Evolutionary conservation across 1,284 basidiomycete species (phyloP).

Genomic region (Singerocomus inundabilis): DNA sequence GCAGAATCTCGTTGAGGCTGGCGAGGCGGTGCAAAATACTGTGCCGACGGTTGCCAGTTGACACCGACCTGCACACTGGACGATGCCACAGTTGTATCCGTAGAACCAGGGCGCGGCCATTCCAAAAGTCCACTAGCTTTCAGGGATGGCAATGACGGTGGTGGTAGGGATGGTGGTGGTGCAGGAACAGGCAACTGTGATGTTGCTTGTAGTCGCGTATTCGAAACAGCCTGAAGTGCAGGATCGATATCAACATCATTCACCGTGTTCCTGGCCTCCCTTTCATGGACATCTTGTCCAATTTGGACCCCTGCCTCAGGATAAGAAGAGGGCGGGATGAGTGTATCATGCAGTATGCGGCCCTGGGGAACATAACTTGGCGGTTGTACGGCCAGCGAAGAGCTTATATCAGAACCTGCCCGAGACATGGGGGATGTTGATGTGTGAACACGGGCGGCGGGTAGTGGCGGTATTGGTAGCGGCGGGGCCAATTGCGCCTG

Average conservation of each 20-base stretch:
- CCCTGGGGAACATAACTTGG: constrained; percentile 15
- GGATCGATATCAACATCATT: constrained; percentile 34
- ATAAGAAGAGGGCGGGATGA: constrained; percentile 15
- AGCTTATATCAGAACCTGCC: constrained; percentile 20
- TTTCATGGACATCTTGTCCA: constrained; percentile 27
- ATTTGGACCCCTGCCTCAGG: constrained; percentile 19
- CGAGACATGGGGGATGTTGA: constrained; percentile 26
- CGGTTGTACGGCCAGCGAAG: constrained; percentile 10
- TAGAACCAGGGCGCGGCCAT: constrained; percentile 36
- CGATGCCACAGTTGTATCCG: constrained; percentile 13
- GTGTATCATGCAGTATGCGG: constrained; percentile 22
- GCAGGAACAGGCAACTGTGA: constrained; percentile 10
- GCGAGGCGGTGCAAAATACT: constrained; percentile 24
- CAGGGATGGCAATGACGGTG: constrained; percentile 58
- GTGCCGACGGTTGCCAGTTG: constrained; percentile 27
- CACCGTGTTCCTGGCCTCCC: constrained; percentile 21
- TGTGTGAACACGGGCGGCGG: constrained; percentile 16
- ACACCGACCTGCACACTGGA: constrained; percentile 12
- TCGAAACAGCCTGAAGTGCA: constrained; percentile 26
- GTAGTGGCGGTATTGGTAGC: constrained; percentile 19
- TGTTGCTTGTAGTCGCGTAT: constrained; percentile 17
- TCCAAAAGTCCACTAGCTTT: constrained; percentile 71
- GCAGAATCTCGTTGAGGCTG: constrained; percentile 19
- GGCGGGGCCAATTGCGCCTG: constrained; percentile 19
- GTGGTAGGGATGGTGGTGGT: neutral